Evolutionary conservation across 179 eudicot genomes (phyloP), one percentile per base, ranked within the genome.

Genomic region (Monotropa hypopitys): DNA sequence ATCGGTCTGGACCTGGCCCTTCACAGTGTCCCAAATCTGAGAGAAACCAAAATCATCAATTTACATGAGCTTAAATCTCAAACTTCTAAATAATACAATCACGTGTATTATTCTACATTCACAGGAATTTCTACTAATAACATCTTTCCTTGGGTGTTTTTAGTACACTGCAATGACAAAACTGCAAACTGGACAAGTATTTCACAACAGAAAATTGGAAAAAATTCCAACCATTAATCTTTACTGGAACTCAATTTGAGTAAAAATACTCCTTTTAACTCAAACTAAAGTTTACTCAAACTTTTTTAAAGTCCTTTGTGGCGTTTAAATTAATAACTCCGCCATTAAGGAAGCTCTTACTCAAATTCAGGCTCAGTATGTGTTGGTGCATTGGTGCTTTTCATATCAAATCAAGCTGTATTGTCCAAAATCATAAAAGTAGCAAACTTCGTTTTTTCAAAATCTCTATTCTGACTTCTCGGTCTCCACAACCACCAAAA

Each of bases 1-100:
- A 75, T 96, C 99, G 6, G 95, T 90, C 82, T 96, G 99, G 43
- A 96, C 81, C 84, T 91, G 98, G 66, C 99, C 92, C 79, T 93
- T 93, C 10, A 81, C 80, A 13, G 98, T 89, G 80, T 96, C 98
- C 99, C 98, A 96, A 80, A 96, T 87, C 98, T 96, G 90, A 72
- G 21, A 66, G 66, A 78, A 76, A 47, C 68, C 8, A 70, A 7
- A n/a, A 70, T 57, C 30, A 49, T 57, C 16, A 67, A 54, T n/a
- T 62, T 33, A 33, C 30, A 40, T 16, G 71, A 42, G 47, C 84
- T 70, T 53, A 78, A 82, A 79, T 81, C 78, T 71, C 33, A 75
- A 84, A 81, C 80, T 75, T 84, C 50, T 42, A 69, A 56, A 23
- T 70, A 70, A 46, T 33, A 35, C 46, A 47, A 32, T 49, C 62